Evolutionary conservation across 768 basidiomycete species (phyloP).

Genomic region (Grammothele lineata): DNA sequence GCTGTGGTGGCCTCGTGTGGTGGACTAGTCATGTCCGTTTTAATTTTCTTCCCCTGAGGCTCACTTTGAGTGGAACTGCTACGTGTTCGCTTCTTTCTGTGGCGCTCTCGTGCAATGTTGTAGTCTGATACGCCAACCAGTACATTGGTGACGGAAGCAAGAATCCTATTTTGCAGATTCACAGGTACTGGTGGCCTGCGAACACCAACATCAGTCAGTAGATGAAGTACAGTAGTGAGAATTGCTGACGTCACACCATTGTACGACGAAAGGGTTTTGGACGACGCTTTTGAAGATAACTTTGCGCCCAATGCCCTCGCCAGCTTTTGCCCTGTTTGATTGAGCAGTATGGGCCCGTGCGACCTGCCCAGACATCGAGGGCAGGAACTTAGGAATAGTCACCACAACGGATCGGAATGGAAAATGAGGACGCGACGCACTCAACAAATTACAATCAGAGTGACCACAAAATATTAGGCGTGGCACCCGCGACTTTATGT

Average conservation of each 20-base stretch:
- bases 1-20: too few relatives aligned
- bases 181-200: constrained; percentile 39
- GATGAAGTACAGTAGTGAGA: too few relatives aligned
- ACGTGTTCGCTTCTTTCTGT: constrained; percentile 39
- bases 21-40: too few relatives aligned
- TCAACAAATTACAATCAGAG: too few relatives aligned
- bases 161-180: constrained; percentile 57
- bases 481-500: too few relatives aligned
- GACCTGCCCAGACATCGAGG: constrained; percentile 42
- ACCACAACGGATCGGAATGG: too few relatives aligned
- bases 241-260: constrained; percentile 54
- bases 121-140: constrained; percentile 49
- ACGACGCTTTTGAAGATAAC: constrained; percentile 65
- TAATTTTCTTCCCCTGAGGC: too few relatives aligned
- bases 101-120: constrained; percentile 30
- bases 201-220: too few relatives aligned
- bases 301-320: constrained; percentile 48
- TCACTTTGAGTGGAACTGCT: too few relatives aligned
- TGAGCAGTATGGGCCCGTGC: constrained; percentile 51
- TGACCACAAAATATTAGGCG: too few relatives aligned
- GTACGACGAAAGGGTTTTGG: constrained; percentile 65
- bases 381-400: not conserved
- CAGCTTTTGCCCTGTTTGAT: constrained; percentile 59
- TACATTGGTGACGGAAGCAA: constrained; percentile 46
- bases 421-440: too few relatives aligned